Base-by-base conservation (phyloP, 2,329 filamentous ascomycete species). In the Colletotrichum tropicale region DNA sequence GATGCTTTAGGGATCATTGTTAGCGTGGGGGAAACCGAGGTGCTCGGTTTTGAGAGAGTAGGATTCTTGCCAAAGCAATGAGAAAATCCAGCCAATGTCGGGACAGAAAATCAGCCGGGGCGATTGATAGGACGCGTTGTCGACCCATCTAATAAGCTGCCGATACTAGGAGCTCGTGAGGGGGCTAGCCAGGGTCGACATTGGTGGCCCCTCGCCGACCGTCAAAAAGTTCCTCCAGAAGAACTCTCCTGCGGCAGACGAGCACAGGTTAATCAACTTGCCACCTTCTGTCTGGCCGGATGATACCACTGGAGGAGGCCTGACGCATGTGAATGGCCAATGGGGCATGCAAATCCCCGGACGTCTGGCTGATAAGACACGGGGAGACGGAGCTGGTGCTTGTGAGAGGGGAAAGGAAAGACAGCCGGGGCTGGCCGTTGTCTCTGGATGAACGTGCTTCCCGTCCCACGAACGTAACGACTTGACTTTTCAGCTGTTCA, bases 161-260 rank as follows among this genome's bases (percentile, higher is more conserved):
- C 56, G 64, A 72, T 72, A 67, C 62, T 16, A 32, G 55, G 56
- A 43, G 68, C 34, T 43, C 38, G 66, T 32, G 43, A 69, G 66
- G 32, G 66, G 55, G 66, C 43, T 38, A 24, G 43, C 56, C 55
- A 28, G 58, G 34, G 56, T 52, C 34, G 15, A 24, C 62, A n/a
- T 56, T 52, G 58, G 43, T 52, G 43, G 43, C n/a, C 43, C 43
- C 43, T 30, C n/a, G 32, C 43, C 66, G 61, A 26, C 52, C 38
- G 36, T 62, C 34, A 73, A 73, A 74, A 76, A 69, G 73, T 75
- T 48, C 74, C 58, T 74, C 70, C 43, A 8, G 15, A 68, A 76
- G 43, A 21, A 60, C 56, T 58, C 15, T 60, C 48, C 34, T 65
- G 65, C 65, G 18, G 56, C 69, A 13, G 43, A 8, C 34, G 32